Percentiles rank a stretch among this genome's conserved stretches.
These are phyloP conservation scores for Trichoderma lentiforme DNA, from an alignment of 2,329 filamentous ascomycete species.

Conservation along the genomic window DNA sequence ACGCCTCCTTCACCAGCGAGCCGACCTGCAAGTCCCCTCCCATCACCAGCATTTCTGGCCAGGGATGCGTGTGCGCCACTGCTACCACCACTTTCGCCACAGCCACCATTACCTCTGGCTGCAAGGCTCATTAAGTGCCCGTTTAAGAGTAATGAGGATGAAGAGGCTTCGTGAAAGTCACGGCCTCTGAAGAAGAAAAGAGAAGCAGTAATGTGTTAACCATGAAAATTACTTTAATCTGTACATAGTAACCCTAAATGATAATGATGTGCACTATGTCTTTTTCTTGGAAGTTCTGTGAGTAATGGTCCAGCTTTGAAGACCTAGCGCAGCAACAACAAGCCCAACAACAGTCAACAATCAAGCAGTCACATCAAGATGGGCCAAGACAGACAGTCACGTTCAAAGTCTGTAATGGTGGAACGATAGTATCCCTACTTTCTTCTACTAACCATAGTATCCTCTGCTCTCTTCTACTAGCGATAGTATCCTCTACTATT, in stretches of 20 bases:
- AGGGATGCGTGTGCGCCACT: constrained; percentile 42
- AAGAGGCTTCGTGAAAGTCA: too few species aligned
- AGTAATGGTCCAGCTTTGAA: background rate
- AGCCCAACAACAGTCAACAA: background rate
- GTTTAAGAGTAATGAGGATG: background rate
- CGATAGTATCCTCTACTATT: too few species aligned
- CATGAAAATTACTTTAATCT: background rate
- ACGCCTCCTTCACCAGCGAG: constrained; percentile 37
- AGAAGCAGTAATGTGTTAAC: background rate
- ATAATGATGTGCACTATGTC: background rate
- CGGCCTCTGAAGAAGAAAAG: background rate
- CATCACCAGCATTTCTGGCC: constrained; percentile 39
- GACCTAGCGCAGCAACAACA: background rate
- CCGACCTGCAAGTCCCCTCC: constrained; percentile 45
- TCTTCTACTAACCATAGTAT: too few species aligned
- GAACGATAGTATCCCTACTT: too few species aligned
- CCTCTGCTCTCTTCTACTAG: too few species aligned
- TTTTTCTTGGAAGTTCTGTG: background rate
- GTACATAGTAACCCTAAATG: background rate
- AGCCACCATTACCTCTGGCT: background rate
- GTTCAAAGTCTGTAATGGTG: background rate
- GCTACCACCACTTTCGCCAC: background rate
- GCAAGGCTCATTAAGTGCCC: background rate
- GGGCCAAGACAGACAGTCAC: background rate
- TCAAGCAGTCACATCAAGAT: background rate